Base-by-base conservation (phyloP, 495 filamentous ascomycete species). In the Apodospora peruviana region DNA sequence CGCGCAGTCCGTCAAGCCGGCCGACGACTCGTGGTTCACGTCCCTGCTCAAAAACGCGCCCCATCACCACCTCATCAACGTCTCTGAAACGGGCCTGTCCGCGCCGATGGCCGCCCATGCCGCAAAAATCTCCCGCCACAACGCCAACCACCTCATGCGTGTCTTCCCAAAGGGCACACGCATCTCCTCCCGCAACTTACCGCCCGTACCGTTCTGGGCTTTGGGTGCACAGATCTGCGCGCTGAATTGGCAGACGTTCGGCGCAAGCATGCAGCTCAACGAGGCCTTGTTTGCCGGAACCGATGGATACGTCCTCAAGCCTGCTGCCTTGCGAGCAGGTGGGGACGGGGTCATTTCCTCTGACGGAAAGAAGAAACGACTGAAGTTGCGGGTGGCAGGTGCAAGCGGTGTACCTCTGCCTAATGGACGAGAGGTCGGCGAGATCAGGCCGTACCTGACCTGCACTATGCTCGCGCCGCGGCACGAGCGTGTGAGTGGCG, bases 241-340 rank as follows among this genome's bases (percentile, higher is more conserved):
- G 10, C 64, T 80, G 45, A 80, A 80, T 55, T 81, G 77, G 77
- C 77, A 80, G 53, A 77, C 73, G 0, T 81, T 77, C 37, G 74
- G 71, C 21, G 69, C 66, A 0, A 63, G 67, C 45, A 72, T 75
- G 67, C 76, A 79, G 58, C 59, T 81, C 42, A 80, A 81, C 49
- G 76, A 79, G 46, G 78, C 78, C 0, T 58, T 81, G 5, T 80
- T 81, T 45, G 68, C 64, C 25, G 74, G 73, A 4, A 72, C 74
- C 1, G 69, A 66, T 14, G 77, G 77, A 20, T 81, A 74, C 47
- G 77, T 79, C 5, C 57, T 81, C 18, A 81, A 81, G 43, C 77
- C 76, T 0, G 62, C 65, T 0, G 64, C 68, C 8, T 55, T 81
- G n/a, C 64, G 75, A n/a, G 53, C 55, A 0, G 74, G 68, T 18